Conservation (phyloP, 306 rosid genomes). For the Oxytropis ochrocephala region DNA sequence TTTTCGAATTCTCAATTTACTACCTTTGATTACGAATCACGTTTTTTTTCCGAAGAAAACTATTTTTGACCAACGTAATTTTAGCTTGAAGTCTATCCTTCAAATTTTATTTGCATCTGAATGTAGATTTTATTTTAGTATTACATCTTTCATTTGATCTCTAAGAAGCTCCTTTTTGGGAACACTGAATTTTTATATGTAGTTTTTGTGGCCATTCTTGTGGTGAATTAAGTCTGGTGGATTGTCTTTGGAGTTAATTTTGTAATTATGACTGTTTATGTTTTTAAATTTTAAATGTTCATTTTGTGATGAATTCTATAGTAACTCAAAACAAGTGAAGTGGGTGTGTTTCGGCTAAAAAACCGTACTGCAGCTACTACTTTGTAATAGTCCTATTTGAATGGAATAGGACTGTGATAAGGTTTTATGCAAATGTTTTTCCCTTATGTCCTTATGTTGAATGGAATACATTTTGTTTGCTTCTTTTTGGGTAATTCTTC, state of each 20-base stretch:
- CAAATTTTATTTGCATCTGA: background rate
- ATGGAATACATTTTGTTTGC: background rate
- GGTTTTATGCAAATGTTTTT: background rate
- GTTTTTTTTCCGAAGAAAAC: background rate
- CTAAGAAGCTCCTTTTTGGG: background rate
- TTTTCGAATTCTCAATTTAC: background rate
- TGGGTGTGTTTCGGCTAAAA: background rate
- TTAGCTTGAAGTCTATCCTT: constrained; percentile 3
- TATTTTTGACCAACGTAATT: background rate
- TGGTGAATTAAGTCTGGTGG: background rate
- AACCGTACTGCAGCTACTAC: background rate
- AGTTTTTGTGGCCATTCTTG: background rate
- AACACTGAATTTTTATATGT: background rate
- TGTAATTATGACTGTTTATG: background rate
- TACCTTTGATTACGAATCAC: background rate
- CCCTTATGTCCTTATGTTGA: background rate
- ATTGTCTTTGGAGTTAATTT: background rate
- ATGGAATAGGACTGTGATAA: background rate
- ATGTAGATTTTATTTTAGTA: background rate
- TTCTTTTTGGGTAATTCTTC: background rate
- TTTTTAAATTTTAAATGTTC: background rate
- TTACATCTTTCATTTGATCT: background rate
- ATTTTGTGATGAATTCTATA: background rate
- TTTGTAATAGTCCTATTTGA: background rate
- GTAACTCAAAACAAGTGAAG: background rate